These are phyloP conservation scores for Talaromyces islandicus DNA, from an alignment of 2,329 filamentous ascomycete genomes.

Conservation along the genomic window DNA sequence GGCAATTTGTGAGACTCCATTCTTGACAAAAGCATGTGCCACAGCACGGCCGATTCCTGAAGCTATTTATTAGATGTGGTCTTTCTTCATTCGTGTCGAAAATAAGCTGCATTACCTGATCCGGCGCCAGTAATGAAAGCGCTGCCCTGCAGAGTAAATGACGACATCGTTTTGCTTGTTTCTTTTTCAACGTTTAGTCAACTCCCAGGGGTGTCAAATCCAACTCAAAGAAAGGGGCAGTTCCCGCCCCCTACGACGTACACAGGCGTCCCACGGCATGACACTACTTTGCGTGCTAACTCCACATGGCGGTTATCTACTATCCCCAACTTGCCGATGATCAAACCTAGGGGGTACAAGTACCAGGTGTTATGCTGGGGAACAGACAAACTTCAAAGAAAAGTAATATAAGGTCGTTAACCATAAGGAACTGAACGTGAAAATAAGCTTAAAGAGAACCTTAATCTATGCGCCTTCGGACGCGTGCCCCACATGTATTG, in stretches of 20 bases:
- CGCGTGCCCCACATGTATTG: neutral
- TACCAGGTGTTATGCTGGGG: neutral
- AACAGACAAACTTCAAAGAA: neutral
- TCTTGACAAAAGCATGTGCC: neutral
- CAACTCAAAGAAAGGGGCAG: neutral
- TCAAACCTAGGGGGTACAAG: neutral
- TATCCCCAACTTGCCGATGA: neutral
- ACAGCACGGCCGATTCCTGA: neutral
- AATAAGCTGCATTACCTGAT: neutral
- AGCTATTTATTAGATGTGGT: neutral
- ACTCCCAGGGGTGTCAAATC: neutral
- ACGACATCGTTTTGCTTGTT: neutral
- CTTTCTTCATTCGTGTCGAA: neutral
- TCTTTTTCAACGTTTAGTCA: neutral
- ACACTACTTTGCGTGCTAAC: neutral
- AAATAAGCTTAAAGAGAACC: neutral
- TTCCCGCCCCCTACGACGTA: neutral
- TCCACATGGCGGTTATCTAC: neutral
- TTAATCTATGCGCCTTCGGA: neutral
- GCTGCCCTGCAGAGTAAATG: neutral
- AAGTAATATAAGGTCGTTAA: neutral
- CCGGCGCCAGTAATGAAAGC: neutral
- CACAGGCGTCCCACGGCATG: neutral
- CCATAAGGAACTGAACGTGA: neutral
- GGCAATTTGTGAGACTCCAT: neutral